Evolutionary conservation across 352 stramenopile species (phyloP), one percentile per base, ranked within the genome.

Genomic region (Thalassiosira allenii): DNA sequence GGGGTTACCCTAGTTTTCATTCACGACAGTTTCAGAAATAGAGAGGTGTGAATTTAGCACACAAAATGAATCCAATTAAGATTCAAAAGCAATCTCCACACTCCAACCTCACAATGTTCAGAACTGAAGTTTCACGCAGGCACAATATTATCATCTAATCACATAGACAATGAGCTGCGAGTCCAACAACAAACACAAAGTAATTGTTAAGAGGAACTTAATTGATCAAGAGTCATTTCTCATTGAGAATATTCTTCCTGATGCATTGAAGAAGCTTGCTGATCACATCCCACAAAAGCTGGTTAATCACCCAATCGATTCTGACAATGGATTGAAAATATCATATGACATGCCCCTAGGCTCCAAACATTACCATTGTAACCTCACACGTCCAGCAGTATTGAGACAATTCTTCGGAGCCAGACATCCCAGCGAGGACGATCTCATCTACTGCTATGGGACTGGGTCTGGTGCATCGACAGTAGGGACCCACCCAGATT

Each of bases 381-480:
- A 71, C 41, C 8, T 71, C 3, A 2, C 37, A 11, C 22, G 62
- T 17, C 43, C 62, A 9, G 62, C 62, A 2, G 62, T 71, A 2
- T 25, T 71, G 40, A 56, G 62, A 25, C 62, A 71, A 32, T 56
- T 59, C 56, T 71, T 61, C 25, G 6, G 41, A 11, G 9, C 12
- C 1, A 63, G 8, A 47, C 8, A 17, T 9, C 37, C 37, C 53
- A 4, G 22, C 12, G 43, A 17, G 20, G 41, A 59, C 2, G n/a
- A 41, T 59, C 3, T 20, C 33, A 11, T 43, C 17, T 71, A 57
- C 41, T 59, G 23, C 32, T 71, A 71, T 59, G 62, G 62, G 1
- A 27, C 23, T 58, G 62, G 62, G 9, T 47, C 20, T 20, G 62
- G 62, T n/a, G 22, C 17, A 9, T 20, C 8, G 8, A 47, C 62